Evolutionary conservation across 2,329 filamentous ascomycete species (phyloP), one percentile per base, ranked within the genome.

Genomic region (Trichoderma hamatum): DNA sequence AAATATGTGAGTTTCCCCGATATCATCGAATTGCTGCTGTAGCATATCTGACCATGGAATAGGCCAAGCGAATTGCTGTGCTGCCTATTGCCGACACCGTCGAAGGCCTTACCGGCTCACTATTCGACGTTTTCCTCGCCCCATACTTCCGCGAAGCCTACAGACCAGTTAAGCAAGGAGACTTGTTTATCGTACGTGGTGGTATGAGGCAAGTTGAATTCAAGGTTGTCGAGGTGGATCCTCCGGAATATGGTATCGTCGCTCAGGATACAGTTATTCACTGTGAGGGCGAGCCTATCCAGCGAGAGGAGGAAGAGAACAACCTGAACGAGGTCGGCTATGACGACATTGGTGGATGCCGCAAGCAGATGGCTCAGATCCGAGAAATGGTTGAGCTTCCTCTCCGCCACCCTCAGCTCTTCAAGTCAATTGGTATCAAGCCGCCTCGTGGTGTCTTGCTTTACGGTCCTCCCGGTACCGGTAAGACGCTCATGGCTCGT

Each of bases 361-460:
- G 96, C 79, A 99, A 99, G 86, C 96, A 99, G 85, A 98, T 99
- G 96, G 96, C 96, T 72, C 96, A 99, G 86, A 97, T 99, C 76
- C 93, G 96, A 80, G 96, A 99, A 82, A 90, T 99, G 87, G 96
- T 99, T 73, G 96, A 99, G 87, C 86, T 99, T 75, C 96, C 96
- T 71, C 88, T 99, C 71, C 91, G 96, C 78, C 96, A 99, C 83
- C 96, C 96, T 71, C 96, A 98, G 82, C 91, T 99, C 62, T 99
- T 99, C 92, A 99, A 98, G 88, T 98, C 95, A 51, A 98, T 99
- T 78, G 96, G 96, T 89, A 97, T 99, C 85, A 99, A 99, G 89
- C 96, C 96, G 68, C 96, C 96, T 56, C 94, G 96, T 78, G 96
- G 96, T 89, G 97, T 98, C 78, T 88, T 99, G 79, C 93, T 99